Percentiles rank a stretch among this genome's conserved stretches.
phyloP scores from a whole-genome alignment of 2,329 filamentous ascomycete genomes.

The Penicillium sp. region DNA sequence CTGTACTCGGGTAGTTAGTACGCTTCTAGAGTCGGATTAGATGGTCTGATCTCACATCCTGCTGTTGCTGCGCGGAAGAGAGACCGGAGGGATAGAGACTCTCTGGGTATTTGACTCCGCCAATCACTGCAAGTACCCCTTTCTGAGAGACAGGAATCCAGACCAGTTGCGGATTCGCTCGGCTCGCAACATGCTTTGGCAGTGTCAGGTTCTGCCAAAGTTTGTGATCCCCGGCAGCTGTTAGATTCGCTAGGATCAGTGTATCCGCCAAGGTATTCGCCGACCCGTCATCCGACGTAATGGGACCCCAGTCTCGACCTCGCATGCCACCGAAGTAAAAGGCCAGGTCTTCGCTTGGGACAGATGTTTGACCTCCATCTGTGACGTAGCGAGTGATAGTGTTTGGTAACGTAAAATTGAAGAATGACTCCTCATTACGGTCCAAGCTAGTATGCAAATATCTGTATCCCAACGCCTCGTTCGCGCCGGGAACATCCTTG shows the following conservation, averaged over 20 bases:
- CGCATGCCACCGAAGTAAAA: conserved; percentile 70
- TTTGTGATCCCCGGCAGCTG: conserved; percentile 48
- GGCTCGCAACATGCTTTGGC: conserved; percentile 50
- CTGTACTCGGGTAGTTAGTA: background rate
- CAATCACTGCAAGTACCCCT: conserved; percentile 40
- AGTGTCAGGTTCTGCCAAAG: conserved; percentile 61
- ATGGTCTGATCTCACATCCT: conserved; percentile 10
- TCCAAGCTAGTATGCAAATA: conserved; percentile 54
- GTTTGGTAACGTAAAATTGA: conserved; percentile 43
- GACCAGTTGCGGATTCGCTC: conserved; percentile 65
- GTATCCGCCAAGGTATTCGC: conserved; percentile 51
- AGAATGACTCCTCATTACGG: conserved; percentile 51
- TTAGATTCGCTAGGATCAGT: conserved; percentile 64
- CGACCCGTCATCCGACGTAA: conserved; percentile 43
- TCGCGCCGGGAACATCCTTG: conserved; percentile 40
- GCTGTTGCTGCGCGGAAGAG: conserved; percentile 3
- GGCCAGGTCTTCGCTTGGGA: conserved; percentile 68
- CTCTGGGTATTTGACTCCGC: conserved; percentile 33
- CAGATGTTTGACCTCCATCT: conserved; percentile 63
- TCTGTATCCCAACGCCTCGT: conserved; percentile 55
- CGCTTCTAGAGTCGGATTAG: conserved; percentile 16
- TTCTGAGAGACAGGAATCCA: conserved; percentile 53
- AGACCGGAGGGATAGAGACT: conserved; percentile 11
- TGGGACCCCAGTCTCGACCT: conserved; percentile 52
- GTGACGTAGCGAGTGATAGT: conserved; percentile 63